A percentile compares a stretch with the other conserved stretches of the same genome.
Evolutionary conservation across 2,329 filamentous ascomycete genomes (phyloP).

Genomic region (Exserohilum turcica): DNA sequence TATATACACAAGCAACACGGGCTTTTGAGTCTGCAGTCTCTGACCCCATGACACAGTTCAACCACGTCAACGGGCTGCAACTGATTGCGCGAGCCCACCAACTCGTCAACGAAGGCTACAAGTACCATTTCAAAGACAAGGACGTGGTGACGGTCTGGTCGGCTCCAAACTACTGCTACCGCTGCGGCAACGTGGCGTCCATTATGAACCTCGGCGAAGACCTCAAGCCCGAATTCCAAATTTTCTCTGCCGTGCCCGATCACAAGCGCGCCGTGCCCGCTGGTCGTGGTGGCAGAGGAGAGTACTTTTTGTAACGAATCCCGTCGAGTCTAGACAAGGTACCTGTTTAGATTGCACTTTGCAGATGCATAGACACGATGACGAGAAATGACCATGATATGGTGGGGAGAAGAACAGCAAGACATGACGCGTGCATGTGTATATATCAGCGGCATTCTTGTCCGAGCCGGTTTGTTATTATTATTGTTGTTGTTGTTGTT

Average conservation of each 20-base stretch:
- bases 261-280: slow-evolving; percentile 80
- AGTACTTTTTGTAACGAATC: slow-evolving; percentile 56
- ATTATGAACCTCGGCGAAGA: slow-evolving; percentile 93
- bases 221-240: slow-evolving; percentile 87
- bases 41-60: slow-evolving; percentile 58
- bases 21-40: not conserved
- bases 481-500: not conserved
- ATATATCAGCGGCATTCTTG: not conserved
- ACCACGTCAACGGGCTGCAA: slow-evolving; percentile 74
- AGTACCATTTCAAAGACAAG: slow-evolving; percentile 94
- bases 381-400: not conserved
- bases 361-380: not conserved
- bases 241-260: slow-evolving; percentile 88
- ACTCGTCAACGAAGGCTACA: slow-evolving; percentile 77
- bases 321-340: not conserved
- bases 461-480: too few relatives aligned
- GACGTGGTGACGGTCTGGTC: slow-evolving; percentile 95
- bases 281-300: slow-evolving; percentile 57
- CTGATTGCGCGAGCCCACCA: slow-evolving; percentile 76
- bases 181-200: slow-evolving; percentile 71
- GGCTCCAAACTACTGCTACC: slow-evolving; percentile 74
- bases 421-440: not conserved
- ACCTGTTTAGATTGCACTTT: not conserved
- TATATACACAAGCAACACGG: not conserved
- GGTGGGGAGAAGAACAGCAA: not conserved